Evolutionary conservation across 1,284 basidiomycete genomes (phyloP), one percentile per base, ranked within the genome.

Genomic region (Agaricales sp.): DNA sequence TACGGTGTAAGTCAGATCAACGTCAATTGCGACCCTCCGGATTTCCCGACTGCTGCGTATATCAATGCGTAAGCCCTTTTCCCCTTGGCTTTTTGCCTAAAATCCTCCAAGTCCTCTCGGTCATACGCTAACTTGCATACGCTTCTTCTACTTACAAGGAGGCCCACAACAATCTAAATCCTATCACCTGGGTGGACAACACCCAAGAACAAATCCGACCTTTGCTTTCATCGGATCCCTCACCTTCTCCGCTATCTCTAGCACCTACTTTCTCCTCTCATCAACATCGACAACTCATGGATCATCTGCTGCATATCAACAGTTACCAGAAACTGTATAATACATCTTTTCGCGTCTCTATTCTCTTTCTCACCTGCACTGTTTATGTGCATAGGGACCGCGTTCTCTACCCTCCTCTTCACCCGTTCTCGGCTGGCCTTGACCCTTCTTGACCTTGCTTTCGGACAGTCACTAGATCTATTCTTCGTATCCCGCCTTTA

Each of bases 1-100:
- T 24, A 68, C 72, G 45, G 35, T 43, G 22, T 18, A 19, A 62
- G 70, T 44, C 58, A 68, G 14, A 69, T 74, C 47, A 80, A 78
- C 57, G 63, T 82, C 13, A 81, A 82, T 2, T 88, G 85, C 59
- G 80, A 86, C 55, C 84, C 84, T 3, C 55, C 63, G 13, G 71
- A 74, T 48, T 75, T 71, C 61, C 86, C 85, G 0, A 88, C 86
- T 0, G 63, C 63, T 39, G 62, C 68, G 26, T 82, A 82, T 56
- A 82, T 82, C 56, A 63, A 74, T 37, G 56, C 39, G 39, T 41
- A n/a, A 18, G 39, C 39, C 4, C 16, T 41, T 16, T 8, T 8
- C 26, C 26, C 14, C 26, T 14, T 30, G 70, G 73, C 77, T 50
- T 14, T 65, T 35, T 44, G 22, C 20, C 20, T 14, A 16, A 11